A percentile compares a stretch with the other conserved stretches of the same genome.
These are phyloP conservation scores for Lolium perenne DNA, from an alignment of 176 grass and related monocot genomes.

Conservation along the genomic window DNA sequence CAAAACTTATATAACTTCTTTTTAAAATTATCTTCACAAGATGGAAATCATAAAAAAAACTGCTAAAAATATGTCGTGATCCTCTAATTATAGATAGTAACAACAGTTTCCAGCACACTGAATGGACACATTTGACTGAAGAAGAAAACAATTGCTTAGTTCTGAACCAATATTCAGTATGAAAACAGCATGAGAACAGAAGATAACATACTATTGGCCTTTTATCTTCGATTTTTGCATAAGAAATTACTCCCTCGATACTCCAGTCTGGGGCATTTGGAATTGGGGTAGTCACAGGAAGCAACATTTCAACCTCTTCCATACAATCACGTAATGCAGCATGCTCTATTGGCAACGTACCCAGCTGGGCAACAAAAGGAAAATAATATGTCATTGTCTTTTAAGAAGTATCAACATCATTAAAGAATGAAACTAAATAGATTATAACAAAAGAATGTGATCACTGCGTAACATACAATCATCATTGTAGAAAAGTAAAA, in stretches of 20 bases:
- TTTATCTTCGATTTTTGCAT: conserved; percentile 35
- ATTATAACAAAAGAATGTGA: background rate
- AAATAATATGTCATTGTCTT: background rate
- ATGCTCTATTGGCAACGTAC: conserved; percentile 36
- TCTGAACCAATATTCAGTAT: background rate
- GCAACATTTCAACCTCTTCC: conserved; percentile 52
- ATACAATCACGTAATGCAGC: conserved; percentile 20
- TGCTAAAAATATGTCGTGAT: background rate
- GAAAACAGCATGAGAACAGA: background rate
- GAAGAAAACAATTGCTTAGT: background rate
- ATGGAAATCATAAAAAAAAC: background rate
- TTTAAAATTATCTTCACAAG: background rate
- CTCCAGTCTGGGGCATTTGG: conserved; percentile 43
- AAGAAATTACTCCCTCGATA: conserved; percentile 49
- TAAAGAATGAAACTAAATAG: background rate
- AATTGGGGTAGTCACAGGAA: conserved; percentile 52
- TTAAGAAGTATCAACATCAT: background rate
- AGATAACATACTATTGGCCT: conserved; percentile 41
- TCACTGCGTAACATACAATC: background rate
- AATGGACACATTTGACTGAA: background rate
- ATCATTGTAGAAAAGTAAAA: background rate
- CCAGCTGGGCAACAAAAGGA: conserved; percentile 28
- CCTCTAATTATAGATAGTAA: background rate
- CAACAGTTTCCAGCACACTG: background rate
- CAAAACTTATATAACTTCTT: background rate